A percentile compares a stretch with the other conserved stretches of the same genome.
Conservation (phyloP, 2,329 filamentous ascomycete genomes). For the Fusarium goolgardi region DNA sequence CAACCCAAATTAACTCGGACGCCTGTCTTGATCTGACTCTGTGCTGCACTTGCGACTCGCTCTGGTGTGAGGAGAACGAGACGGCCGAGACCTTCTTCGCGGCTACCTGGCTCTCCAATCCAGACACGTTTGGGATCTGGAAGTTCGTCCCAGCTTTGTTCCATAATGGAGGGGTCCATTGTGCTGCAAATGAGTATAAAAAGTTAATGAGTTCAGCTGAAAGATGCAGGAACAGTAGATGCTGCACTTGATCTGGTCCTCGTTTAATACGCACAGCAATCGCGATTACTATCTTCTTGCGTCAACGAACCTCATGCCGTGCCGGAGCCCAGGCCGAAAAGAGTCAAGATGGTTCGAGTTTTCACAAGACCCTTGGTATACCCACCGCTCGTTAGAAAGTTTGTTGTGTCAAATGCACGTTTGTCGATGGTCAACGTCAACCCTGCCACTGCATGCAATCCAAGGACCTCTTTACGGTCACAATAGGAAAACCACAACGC, state of each 20-base stretch:
- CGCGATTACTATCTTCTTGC: not conserved
- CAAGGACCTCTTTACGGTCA: not conserved
- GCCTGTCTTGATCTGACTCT: slow-evolving; percentile 63
- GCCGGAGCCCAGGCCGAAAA: not conserved
- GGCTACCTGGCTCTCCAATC: slow-evolving; percentile 57
- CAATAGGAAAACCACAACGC: slow-evolving; percentile 3
- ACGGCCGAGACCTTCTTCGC: slow-evolving; percentile 65
- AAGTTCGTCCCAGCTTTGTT: slow-evolving; percentile 49
- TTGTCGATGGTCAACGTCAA: not conserved
- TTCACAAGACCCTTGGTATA: not conserved
- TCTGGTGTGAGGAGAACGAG: slow-evolving; percentile 63
- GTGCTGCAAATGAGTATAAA: not conserved
- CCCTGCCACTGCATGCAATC: not conserved
- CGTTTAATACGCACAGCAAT: slow-evolving; percentile 20
- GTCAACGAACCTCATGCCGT: not conserved
- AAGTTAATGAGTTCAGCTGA: not conserved
- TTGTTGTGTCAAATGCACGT: not conserved
- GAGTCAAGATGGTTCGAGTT: not conserved
- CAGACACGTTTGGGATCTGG: slow-evolving; percentile 62
- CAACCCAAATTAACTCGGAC: slow-evolving; percentile 64
- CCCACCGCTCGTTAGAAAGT: too few relatives aligned
- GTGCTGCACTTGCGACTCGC: slow-evolving; percentile 59
- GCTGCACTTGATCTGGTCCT: not conserved
- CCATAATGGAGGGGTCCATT: slow-evolving; percentile 33
- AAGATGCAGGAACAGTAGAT: not conserved